Base-by-base conservation (phyloP, 2,329 filamentous ascomycete genomes). In the Colletotrichum filicis region DNA sequence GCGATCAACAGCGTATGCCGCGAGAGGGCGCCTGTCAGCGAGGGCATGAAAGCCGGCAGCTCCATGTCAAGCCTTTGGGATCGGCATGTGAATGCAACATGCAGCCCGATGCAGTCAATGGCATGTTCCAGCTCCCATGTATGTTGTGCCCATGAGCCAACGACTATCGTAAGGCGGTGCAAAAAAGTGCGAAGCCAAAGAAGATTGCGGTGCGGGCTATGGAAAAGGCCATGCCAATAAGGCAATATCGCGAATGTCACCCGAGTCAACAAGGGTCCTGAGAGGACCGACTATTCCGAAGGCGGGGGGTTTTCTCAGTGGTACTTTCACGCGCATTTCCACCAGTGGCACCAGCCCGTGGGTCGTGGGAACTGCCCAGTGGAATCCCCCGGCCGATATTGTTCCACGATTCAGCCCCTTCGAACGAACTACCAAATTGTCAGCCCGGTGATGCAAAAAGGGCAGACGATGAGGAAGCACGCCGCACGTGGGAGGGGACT, bases 371-470 rank as follows among this genome's bases (percentile, higher is more conserved):
- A 26, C 9, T 32, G n/a, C 30, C 53, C 53, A 42, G 5, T 16
- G 46, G 26, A 19, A 58, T 35, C 7, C 22, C 12, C 22, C 60
- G 60, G 67, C 22, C 53, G 26, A 52, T 62, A 24, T 49, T 57
- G 28, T 60, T 71, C 56, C 56, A 56, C 26, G 42, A 56, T 56
- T 61, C 62, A 35, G 19, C 42, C 30, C 55, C 42, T 16, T 46
- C 24, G n/a, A 53, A 55, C n/a, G 22, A 42, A 42, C 42, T 16
- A n/a, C 16, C 26, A 52, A 19, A 22, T 19, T 30, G 11, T 42
- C 9, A 32, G n/a, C 14, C n/a, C 11, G 57, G 55, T 11, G 42
- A 71, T 71, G 57, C 49, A 12, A 71, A 63, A 68, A 52, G 69
- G 22, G 37, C 35, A 19, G 42, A 42, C 37, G 19, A 42, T 19